Percentiles rank a stretch among this genome's conserved stretches.
Conservation (phyloP, 495 filamentous ascomycete species). For the Penicillium dipodomyicola region DNA sequence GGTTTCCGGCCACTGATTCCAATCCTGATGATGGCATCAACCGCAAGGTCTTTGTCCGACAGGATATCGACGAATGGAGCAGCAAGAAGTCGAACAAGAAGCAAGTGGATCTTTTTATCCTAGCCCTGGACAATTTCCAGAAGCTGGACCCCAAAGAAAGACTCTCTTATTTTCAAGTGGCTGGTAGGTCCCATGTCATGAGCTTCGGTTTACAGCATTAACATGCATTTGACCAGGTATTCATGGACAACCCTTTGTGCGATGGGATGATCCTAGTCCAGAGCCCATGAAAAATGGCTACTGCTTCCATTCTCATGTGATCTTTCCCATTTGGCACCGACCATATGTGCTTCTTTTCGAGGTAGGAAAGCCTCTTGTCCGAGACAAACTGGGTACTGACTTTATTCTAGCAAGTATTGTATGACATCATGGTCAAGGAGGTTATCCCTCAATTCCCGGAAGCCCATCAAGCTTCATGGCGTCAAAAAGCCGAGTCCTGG, state of each 20-base stretch:
- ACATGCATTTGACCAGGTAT: neutral
- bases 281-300: too few relatives aligned
- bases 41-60: conserved; percentile 10
- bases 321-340: conserved; percentile 50
- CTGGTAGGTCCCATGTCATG: conserved; percentile 14
- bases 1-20: conserved; percentile 4
- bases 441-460: conserved; percentile 29
- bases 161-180: conserved; percentile 32
- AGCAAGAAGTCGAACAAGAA: conserved; percentile 7
- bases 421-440: conserved; percentile 26
- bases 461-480: conserved; percentile 21
- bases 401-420: conserved; percentile 22
- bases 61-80: conserved; percentile 15
- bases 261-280: too few relatives aligned
- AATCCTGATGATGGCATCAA: conserved; percentile 5
- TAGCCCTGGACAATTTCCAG: conserved; percentile 30
- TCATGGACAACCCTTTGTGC: too few relatives aligned
- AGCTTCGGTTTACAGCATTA: neutral
- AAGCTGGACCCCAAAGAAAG: conserved; percentile 18
- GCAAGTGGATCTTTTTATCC: conserved; percentile 34
- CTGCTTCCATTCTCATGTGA: neutral
- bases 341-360: conserved; percentile 48
- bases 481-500: conserved; percentile 47
- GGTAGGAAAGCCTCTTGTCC: conserved; percentile 16
- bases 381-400: neutral